Percentiles rank a stretch among this genome's conserved stretches.
phyloP scores from a whole-genome alignment of 2,329 filamentous ascomycete genomes.

The Cercospora zeina region DNA sequence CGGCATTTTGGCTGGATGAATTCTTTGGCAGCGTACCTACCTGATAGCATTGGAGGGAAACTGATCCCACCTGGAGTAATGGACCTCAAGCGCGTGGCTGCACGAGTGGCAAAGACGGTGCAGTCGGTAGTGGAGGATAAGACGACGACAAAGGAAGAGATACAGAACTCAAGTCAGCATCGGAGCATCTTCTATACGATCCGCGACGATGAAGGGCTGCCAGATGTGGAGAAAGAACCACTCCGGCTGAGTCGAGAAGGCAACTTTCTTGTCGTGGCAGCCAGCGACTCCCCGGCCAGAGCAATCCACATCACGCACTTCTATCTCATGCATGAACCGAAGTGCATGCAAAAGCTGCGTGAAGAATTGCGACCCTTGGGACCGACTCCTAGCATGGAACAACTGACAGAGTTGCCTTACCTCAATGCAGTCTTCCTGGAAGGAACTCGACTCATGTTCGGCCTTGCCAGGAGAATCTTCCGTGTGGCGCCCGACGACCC shows the following conservation, averaged over 20 bases:
- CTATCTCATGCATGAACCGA: conserved; percentile 15
- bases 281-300: conserved; percentile 12
- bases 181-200: conserved; percentile 18
- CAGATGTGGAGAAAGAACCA: conserved; percentile 17
- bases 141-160: not conserved
- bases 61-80: conserved; percentile 17
- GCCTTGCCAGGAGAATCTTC: conserved; percentile 27
- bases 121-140: conserved; percentile 15
- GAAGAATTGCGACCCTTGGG: conserved; percentile 13
- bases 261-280: conserved; percentile 18
- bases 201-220: conserved; percentile 13
- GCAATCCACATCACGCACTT: conserved; percentile 17
- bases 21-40: conserved; percentile 12
- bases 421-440: conserved; percentile 30
- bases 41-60: not conserved
- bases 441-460: conserved; percentile 30
- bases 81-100: conserved; percentile 12
- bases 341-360: conserved; percentile 14
- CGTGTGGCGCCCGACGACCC: conserved; percentile 30
- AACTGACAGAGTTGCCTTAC: conserved; percentile 26
- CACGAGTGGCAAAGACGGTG: conserved; percentile 11
- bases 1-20: conserved; percentile 21
- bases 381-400: conserved; percentile 14
- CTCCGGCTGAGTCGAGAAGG: conserved; percentile 17
- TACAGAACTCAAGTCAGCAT: not conserved